phyloP scores from a whole-genome alignment of 164 flowering plant genomes.

The Saururus chinensis region DNA sequence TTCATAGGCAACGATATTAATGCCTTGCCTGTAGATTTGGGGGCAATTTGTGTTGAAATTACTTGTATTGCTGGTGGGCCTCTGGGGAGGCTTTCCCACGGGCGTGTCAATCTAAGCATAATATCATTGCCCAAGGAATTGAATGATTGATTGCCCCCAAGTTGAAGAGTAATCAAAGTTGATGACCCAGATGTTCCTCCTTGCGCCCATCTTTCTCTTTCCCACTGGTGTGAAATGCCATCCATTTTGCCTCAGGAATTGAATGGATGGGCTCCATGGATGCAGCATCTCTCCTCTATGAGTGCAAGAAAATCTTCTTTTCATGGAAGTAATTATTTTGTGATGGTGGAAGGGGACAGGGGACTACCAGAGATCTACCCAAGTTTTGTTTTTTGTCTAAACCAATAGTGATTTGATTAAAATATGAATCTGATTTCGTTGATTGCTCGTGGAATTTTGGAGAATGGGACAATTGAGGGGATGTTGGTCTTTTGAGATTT shows the following conservation, averaged over 20 bases:
- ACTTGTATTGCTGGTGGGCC: neutral
- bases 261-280: neutral
- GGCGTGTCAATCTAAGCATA: neutral
- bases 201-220: neutral
- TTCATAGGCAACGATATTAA: neutral
- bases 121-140: slow-evolving; percentile 18
- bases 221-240: neutral
- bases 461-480: slow-evolving; percentile 60
- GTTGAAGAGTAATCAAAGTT: slow-evolving; percentile 14
- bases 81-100: neutral
- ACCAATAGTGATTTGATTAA: neutral
- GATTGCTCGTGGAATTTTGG: slow-evolving; percentile 85
- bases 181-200: neutral
- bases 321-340: slow-evolving; percentile 20
- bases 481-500: slow-evolving; percentile 78
- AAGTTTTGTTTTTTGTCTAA: neutral
- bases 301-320: slow-evolving; percentile 35
- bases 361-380: neutral
- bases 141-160: slow-evolving; percentile 45
- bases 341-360: neutral
- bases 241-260: neutral
- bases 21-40: neutral
- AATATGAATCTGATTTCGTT: neutral
- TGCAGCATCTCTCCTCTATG: neutral
- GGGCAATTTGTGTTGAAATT: neutral